Evolutionary conservation across 805 yeast species (phyloP), one percentile per base, ranked within the genome.

Genomic region (Wickerhamomyces ciferrii): DNA sequence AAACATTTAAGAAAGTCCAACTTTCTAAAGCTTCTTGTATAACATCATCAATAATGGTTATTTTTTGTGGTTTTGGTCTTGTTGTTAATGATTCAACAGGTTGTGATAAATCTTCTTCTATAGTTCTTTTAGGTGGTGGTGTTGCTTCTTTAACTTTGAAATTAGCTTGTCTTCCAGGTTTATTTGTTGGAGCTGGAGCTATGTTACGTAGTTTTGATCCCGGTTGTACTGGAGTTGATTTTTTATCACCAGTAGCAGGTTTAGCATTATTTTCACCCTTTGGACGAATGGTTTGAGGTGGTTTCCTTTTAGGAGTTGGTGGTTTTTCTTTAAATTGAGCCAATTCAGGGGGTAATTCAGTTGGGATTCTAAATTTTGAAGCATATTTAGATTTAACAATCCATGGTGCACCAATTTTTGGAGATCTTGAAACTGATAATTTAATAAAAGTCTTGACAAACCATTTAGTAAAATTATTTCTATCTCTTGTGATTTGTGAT

Each of bases 381-480:
- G 94, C 94, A 62, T 79, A 88, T 53, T 83, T 82, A 23, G 79
- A 81, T 60, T 84, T 86, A 15, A 94, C 94, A 19, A 92, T 81
- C 98, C 98, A 94, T 3, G 98, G 98, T 3, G 97, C 92, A 3
- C 98, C 97, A 39, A 83, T 72, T 72, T 86, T 87, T 45, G 84
- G 76, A 2, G 91, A 87, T 74, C 61, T 88, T 75, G 55, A 69
- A 31, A 46, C 75, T 20, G 40, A 88, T 76, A 61, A 87, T 75
- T 65, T 91, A 87, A 61, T 91, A 75, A 61, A 94, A 83, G n/a
- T 96, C 84, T 91, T 86, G 34, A 94, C 85, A 45, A 86, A 76
- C 79, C 91, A 84, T 64, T 92, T 94, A 10, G 97, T 91, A 68
- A 90, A 91, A 45, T 84, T 75, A 50, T 84, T 84, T 49, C 97